Evolutionary conservation across 169 alveolate species (phyloP).

Genomic region (Eimeria brunetti): DNA sequence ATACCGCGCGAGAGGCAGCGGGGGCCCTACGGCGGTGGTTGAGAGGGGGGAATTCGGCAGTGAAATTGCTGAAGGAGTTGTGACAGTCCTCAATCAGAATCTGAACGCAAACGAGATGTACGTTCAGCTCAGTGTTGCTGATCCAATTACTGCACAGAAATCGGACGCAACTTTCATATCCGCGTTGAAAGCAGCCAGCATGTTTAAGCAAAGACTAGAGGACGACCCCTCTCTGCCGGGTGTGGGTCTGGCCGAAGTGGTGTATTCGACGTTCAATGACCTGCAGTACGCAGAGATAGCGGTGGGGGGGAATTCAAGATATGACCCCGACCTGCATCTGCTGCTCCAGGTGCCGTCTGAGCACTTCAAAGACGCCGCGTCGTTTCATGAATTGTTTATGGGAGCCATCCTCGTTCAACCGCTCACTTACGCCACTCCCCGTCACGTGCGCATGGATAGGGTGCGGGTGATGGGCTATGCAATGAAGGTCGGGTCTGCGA

Average conservation of each 20-base stretch:
- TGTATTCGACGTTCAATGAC: constrained; percentile 74
- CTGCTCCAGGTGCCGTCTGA: constrained; percentile 63
- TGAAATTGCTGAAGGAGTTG: constrained; percentile 54
- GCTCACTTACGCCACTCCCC: constrained; percentile 50
- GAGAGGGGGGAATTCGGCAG: constrained; percentile 77
- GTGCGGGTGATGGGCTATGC: constrained; percentile 75
- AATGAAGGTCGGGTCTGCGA: constrained; percentile 43
- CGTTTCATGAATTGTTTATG: constrained; percentile 61
- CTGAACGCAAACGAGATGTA: constrained; percentile 76
- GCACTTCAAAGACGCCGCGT: constrained; percentile 50
- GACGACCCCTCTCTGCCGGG: constrained; percentile 79
- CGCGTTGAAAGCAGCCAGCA: constrained; percentile 72
- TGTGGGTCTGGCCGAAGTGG: constrained; percentile 77
- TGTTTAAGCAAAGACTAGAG: constrained; percentile 73
- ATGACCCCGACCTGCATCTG: constrained; percentile 58
- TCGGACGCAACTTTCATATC: constrained; percentile 35
- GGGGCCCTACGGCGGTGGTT: constrained; percentile 64
- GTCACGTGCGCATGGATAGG: constrained; percentile 66
- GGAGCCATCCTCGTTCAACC: constrained; percentile 66
- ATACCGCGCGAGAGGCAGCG: constrained; percentile 68
- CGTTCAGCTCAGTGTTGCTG: constrained; percentile 74
- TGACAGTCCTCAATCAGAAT: constrained; percentile 43
- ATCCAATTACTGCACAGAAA: constrained; percentile 56
- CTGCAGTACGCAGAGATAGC: constrained; percentile 62
- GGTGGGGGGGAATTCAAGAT: constrained; percentile 35